Conservation (phyloP, 805 yeast genomes). For the Schizosaccharomyces pombe region DNA sequence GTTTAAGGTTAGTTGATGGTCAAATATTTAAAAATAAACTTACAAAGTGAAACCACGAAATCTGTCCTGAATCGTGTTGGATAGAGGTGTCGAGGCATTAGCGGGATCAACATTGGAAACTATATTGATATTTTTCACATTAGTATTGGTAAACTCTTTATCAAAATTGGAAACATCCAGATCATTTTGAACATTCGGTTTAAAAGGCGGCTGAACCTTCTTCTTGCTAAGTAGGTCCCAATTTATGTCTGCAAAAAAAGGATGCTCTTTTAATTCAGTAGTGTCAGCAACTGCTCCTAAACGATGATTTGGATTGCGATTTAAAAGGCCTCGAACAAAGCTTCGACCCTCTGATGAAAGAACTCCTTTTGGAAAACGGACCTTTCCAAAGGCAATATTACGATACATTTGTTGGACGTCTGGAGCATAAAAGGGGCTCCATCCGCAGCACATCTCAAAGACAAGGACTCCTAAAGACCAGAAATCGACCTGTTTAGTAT, state of each 20-base stretch:
- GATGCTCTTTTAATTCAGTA: constrained; percentile 72
- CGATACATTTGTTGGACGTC: constrained; percentile 97
- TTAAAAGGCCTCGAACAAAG: constrained; percentile 81
- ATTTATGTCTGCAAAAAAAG: constrained; percentile 75
- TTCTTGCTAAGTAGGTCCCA: constrained; percentile 63
- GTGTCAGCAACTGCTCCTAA: constrained; percentile 84
- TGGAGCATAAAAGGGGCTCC: constrained; percentile 97
- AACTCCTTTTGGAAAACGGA: constrained; percentile 88
- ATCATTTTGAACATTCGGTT: constrained; percentile 64
- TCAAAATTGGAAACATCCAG: constrained; percentile 92
- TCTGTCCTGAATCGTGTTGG: constrained; percentile 88
- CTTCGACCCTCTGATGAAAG: constrained; percentile 80
- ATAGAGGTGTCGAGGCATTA: constrained; percentile 43
- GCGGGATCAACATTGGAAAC: constrained; percentile 11
- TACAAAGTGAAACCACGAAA: constrained; percentile 76
- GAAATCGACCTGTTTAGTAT: constrained; percentile 95
- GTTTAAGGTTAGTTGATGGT: too few species aligned
- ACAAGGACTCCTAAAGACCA: constrained; percentile 95
- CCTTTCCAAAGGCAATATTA: constrained; percentile 95
- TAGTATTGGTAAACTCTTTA: constrained; percentile 86
- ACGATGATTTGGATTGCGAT: constrained; percentile 88
- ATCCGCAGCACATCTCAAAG: constrained; percentile 98
- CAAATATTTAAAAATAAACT: neutral
- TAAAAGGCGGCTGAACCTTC: constrained; percentile 86
- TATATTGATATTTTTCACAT: constrained; percentile 24